Base-by-base conservation (phyloP, 179 eudicot genomes). In the Silene coronaria region DNA sequence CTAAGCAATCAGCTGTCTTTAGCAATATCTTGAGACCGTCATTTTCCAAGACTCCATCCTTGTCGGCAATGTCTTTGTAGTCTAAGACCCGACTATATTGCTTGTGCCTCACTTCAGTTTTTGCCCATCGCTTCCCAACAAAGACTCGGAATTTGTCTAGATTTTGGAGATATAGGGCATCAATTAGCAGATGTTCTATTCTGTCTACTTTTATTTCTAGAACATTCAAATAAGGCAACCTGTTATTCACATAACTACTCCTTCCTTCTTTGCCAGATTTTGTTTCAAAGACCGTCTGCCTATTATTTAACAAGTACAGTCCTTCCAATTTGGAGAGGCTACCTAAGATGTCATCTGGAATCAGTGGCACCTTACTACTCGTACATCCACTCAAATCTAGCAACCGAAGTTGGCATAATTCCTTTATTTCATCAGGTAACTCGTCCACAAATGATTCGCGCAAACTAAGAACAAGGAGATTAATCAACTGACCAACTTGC, bases 391-490 rank as follows among this genome's bases (percentile, higher is more conserved):
- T 5, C 48, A 79, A 64, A 75, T 79, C 78, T 34, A 79, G 36
- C 71, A 75, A 62, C 38, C 64, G 74, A 3, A 79, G 78, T 26
- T 45, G 14, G 19, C 75, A n/a, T 48, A 79, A 70, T 6, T 69
- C 14, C 30, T 19, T 55, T 2, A 79, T 17, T 48, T 34, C 71
- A 19, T 0, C 0, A 11, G 82, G 78, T 30, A 79, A 61, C 62
- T 36, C 36, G 10, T 60, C 16, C 26, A 79, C n/a, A 60, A 17
- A 10, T 21, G 75, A 74, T 61, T 65, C 27, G 4, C 46, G 53
- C 17, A 79, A 55, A 66, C 75, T 75, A 42, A 79, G 78, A 28
- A 79, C 69, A 10, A 27, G 45, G 24, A 79, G 78, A 10, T 16
- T 34, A 1, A 46, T 30, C 30, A 79, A 19, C 46, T 68, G 13